These are phyloP conservation scores for Trichosporon faecale DNA, from an alignment of 1,284 basidiomycete species.

Conservation along the genomic window DNA sequence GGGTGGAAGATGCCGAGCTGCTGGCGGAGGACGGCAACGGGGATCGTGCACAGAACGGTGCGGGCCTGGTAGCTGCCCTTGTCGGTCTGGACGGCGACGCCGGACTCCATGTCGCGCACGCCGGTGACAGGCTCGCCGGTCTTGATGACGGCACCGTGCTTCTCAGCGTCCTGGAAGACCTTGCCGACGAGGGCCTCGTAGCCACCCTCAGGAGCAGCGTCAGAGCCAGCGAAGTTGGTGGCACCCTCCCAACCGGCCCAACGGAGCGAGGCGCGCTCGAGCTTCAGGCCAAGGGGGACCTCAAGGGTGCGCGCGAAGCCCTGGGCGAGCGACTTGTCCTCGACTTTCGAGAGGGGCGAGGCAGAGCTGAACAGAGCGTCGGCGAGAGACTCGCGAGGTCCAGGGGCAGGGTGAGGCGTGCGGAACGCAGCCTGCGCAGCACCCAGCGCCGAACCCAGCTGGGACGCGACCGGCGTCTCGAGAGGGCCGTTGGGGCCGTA, in stretches of 20 bases:
- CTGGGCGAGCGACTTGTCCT: conserved; percentile 34
- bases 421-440: conserved; percentile 39
- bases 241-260: conserved; percentile 53
- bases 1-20: conserved; percentile 43
- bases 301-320: conserved; percentile 54
- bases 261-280: conserved; percentile 50
- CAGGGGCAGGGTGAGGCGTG: conserved; percentile 37
- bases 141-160: conserved; percentile 47
- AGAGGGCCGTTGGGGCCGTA: conserved; percentile 44
- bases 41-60: conserved; percentile 52
- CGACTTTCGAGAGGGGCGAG: conserved; percentile 37
- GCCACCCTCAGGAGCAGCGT: conserved; percentile 56
- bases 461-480: conserved; percentile 21
- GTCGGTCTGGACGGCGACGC: conserved; percentile 35
- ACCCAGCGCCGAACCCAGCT: conserved; percentile 36
- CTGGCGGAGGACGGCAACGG: conserved; percentile 52
- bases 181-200: conserved; percentile 53
- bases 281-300: conserved; percentile 54
- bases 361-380: conserved; percentile 44
- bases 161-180: conserved; percentile 45
- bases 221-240: conserved; percentile 54
- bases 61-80: conserved; percentile 43
- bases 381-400: conserved; percentile 38
- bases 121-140: conserved; percentile 35
- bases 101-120: conserved; percentile 23